A percentile compares a stretch with the other conserved stretches of the same genome.
phyloP scores from a whole-genome alignment of 768 basidiomycete species.

The Agaricus sinodeliciosus region DNA sequence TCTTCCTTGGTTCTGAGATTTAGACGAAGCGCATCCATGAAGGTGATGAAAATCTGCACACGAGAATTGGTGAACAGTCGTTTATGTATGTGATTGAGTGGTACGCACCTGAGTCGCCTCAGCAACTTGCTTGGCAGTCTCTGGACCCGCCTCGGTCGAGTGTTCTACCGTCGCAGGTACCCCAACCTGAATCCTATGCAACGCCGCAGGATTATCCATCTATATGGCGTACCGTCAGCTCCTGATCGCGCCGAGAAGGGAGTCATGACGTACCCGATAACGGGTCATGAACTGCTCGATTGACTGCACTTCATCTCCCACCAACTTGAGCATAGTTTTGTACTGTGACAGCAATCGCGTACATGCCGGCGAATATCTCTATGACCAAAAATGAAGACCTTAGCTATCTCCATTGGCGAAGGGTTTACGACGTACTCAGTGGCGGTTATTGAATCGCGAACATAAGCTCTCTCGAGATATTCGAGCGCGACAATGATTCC shows the following conservation, averaged over 20 bases:
- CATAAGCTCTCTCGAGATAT: slow-evolving; percentile 93
- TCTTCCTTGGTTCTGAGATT: slow-evolving; percentile 95
- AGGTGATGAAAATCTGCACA: slow-evolving; percentile 88
- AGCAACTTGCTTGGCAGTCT: slow-evolving; percentile 95
- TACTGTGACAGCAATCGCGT: slow-evolving; percentile 92
- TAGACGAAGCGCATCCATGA: slow-evolving; percentile 95
- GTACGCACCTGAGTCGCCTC: slow-evolving; percentile 85
- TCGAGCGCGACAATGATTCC: slow-evolving; percentile 87
- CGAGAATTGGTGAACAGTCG: not conserved
- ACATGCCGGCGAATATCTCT: slow-evolving; percentile 96
- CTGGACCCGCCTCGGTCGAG: slow-evolving; percentile 84
- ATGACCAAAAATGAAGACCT: slow-evolving; percentile 19
- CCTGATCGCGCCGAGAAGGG: not conserved
- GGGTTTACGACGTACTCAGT: slow-evolving; percentile 63
- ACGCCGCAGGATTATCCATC: slow-evolving; percentile 63
- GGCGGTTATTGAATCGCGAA: slow-evolving; percentile 86
- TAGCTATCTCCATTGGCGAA: slow-evolving; percentile 13
- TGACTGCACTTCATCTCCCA: slow-evolving; percentile 78
- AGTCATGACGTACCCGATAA: slow-evolving; percentile 55
- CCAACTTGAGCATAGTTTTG: slow-evolving; percentile 95
- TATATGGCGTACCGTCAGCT: slow-evolving; percentile 1
- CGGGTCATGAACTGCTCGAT: slow-evolving; percentile 89
- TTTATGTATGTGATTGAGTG: not conserved
- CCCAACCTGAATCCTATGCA: slow-evolving; percentile 85
- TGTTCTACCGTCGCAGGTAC: slow-evolving; percentile 92